A percentile compares a stretch with the other conserved stretches of the same genome.
Conservation (phyloP, 257 asterid genomes). For the Przewalskia tangutica region DNA sequence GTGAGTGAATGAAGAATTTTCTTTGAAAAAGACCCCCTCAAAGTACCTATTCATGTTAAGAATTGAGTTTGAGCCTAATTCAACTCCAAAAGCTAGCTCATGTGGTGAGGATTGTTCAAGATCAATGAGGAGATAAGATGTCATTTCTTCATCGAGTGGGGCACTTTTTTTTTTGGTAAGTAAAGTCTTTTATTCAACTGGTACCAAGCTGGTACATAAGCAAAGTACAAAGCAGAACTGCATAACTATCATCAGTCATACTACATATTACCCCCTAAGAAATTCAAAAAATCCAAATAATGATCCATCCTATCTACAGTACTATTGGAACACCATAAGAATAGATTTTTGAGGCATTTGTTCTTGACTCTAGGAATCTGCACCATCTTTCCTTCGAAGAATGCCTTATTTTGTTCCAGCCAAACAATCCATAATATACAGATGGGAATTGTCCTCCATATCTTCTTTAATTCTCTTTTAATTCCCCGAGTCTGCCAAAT, state of each 20-base stretch:
- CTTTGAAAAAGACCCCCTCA: background rate
- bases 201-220: too few relatives aligned
- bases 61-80: background rate
- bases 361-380: too few relatives aligned
- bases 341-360: too few relatives aligned
- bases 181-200: too few relatives aligned
- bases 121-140: background rate
- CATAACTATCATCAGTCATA: too few relatives aligned
- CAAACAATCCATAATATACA: background rate
- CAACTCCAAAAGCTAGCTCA: background rate
- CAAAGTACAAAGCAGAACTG: too few relatives aligned
- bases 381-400: background rate
- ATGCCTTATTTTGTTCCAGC: background rate
- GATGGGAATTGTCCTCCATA: background rate
- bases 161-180: background rate
- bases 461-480: too few relatives aligned
- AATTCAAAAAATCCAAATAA: too few relatives aligned
- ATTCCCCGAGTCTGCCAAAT: too few relatives aligned
- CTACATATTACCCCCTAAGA: too few relatives aligned
- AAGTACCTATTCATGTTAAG: background rate
- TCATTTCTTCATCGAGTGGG: background rate
- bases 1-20: background rate
- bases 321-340: too few relatives aligned
- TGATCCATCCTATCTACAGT: too few relatives aligned
- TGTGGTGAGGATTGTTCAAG: background rate